Percentiles rank a stretch among this genome's conserved stretches.
These are phyloP conservation scores for Lactarius evosmus DNA, from an alignment of 768 basidiomycete species.

Conservation along the genomic window DNA sequence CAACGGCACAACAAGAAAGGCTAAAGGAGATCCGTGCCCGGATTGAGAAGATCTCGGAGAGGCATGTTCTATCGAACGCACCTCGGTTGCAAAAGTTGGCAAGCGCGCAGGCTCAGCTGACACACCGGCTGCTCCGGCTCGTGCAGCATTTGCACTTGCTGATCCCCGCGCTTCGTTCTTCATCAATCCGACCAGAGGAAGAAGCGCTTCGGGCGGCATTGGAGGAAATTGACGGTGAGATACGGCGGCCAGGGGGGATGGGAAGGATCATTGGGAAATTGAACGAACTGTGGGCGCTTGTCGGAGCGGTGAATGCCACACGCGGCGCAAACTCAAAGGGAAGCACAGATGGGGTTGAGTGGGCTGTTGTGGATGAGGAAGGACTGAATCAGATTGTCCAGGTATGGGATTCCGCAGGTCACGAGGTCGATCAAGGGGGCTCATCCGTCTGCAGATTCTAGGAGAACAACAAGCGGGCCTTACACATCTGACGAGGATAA, in stretches of 20 bases:
- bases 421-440: slow-evolving; percentile 1
- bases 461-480: slow-evolving; percentile 76
- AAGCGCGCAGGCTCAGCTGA: slow-evolving; percentile 63
- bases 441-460: slow-evolving; percentile 50
- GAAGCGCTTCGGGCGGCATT: slow-evolving; percentile 67
- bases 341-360: slow-evolving; percentile 50
- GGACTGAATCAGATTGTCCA: slow-evolving; percentile 73
- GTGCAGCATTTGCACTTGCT: slow-evolving; percentile 77
- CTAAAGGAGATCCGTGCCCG: slow-evolving; percentile 69
- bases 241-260: slow-evolving; percentile 49
- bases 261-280: slow-evolving; percentile 67
- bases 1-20: slow-evolving; percentile 62
- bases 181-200: slow-evolving; percentile 75
- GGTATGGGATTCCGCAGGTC: slow-evolving; percentile 40
- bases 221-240: slow-evolving; percentile 73
- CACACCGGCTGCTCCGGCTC: slow-evolving; percentile 64
- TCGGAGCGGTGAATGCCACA: slow-evolving; percentile 65
- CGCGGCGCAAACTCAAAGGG: slow-evolving; percentile 49
- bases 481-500: slow-evolving; percentile 72
- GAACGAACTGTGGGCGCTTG: slow-evolving; percentile 82
- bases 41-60: slow-evolving; percentile 55
- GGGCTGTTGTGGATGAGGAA: slow-evolving; percentile 86
- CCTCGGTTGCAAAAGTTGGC: slow-evolving; percentile 63
- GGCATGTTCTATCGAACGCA: slow-evolving; percentile 63
- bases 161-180: slow-evolving; percentile 70